Base-by-base conservation (phyloP, 805 yeast species). In the Candida caryicola region DNA sequence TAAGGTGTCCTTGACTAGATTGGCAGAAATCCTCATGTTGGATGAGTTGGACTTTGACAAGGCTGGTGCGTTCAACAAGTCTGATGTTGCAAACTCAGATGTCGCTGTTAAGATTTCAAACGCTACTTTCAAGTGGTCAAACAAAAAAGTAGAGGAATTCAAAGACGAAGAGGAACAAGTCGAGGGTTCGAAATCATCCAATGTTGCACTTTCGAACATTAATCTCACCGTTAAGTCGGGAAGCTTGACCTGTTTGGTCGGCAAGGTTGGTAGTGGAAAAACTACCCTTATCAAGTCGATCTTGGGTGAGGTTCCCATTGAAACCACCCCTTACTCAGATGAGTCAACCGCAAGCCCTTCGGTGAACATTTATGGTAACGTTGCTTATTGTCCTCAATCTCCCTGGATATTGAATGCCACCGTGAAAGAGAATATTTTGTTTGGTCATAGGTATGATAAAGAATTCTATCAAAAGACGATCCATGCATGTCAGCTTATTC, bases 371-470 rank as follows among this genome's bases (percentile, higher is more conserved):
- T 53, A 55, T 34, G 73, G 73, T 9, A 38, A 56, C 7, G 43
- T 63, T n/a, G 69, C 71, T 2, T 67, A 63, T 45, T 64, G 70
- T 45, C 56, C 71, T 7, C 73, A 67, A 46, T 48, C 46, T 18
- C 68, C 73, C 3, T 67, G 73, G 73, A 64, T 66, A 32, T 52
- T 65, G 51, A 66, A 67, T 45, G 60, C 64, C 7, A 51, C 70
- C 1, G 66, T 67, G 8, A 61, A 57, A 41, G 72, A 67, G 25
- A 67, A 67, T 41, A 65, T 67, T 33, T 41, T 59, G 18, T 67
- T 67, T 48, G 73, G 73, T 9, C 53, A 55, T 45, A 46, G 38
- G 29, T 55, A 50, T 37, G 66, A 66, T 40, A 51, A 52, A 23
- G 55, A 41, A 1, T 64, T 55, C 39, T 67, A 66, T 40, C 43